phyloP scores from a whole-genome alignment of 2,329 filamentous ascomycete species.

The Fusarium brevicatenulatum region DNA sequence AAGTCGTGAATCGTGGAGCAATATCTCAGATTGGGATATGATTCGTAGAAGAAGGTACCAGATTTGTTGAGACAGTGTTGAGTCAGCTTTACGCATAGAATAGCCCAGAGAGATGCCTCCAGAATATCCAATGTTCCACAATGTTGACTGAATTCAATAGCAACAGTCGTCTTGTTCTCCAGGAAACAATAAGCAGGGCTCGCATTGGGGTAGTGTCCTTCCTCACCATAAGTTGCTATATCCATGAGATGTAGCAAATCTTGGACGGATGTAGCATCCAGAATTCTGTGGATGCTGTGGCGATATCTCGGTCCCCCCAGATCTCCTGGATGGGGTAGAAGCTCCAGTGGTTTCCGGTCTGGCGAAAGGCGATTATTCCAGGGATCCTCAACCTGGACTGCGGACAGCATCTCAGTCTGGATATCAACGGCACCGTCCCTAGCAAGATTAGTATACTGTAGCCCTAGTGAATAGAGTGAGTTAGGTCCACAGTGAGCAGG shows the following conservation, averaged over 20 bases:
- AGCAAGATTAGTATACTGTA: constrained; percentile 28
- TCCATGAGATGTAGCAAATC: constrained; percentile 12
- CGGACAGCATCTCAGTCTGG: constrained; percentile 1
- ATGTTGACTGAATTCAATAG: constrained; percentile 32
- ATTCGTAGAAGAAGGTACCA: background rate
- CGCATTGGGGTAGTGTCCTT: background rate
- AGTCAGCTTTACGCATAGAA: constrained; percentile 13
- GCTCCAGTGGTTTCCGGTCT: constrained; percentile 9
- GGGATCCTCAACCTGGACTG: constrained; percentile 19
- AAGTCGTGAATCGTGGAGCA: background rate
- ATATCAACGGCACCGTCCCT: constrained; percentile 6
- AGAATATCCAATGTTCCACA: constrained; percentile 26
- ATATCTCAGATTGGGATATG: background rate
- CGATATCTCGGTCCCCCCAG: constrained; percentile 1
- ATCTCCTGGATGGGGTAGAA: constrained; percentile 22
- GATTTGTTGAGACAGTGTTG: background rate
- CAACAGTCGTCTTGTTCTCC: background rate
- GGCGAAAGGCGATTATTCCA: constrained; percentile 32
- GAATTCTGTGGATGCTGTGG: background rate
- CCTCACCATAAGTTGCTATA: background rate
- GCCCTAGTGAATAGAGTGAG: constrained; percentile 27
- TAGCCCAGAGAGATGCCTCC: constrained; percentile 21
- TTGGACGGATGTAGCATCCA: background rate
- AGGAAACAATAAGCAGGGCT: constrained; percentile 26
- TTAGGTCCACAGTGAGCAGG: constrained; percentile 30